phyloP scores from a whole-genome alignment of 2,329 filamentous ascomycete genomes.

The Geosmithia putterillii region DNA sequence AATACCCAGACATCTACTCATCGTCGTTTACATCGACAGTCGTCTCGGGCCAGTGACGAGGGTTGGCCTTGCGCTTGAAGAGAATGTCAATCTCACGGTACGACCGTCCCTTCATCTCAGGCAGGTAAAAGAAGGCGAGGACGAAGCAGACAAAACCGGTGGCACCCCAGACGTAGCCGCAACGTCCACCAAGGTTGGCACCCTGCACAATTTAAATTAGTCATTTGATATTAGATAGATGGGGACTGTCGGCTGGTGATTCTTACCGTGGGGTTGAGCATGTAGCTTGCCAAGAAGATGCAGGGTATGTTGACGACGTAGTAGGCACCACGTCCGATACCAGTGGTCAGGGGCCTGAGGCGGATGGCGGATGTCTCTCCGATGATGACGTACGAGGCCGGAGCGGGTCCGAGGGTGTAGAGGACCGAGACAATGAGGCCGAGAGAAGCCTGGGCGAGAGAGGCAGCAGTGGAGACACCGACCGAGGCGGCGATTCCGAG shows the following conservation, averaged over 20 bases:
- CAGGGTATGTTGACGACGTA: constrained; percentile 54
- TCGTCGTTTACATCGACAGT: constrained; percentile 46
- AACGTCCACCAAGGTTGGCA: constrained; percentile 36
- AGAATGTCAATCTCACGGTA: constrained; percentile 52
- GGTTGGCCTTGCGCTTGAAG: constrained; percentile 39
- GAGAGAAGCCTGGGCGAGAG: constrained; percentile 45
- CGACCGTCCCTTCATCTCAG: constrained; percentile 44
- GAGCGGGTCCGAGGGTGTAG: constrained; percentile 49
- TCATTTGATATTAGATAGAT: constrained; percentile 1
- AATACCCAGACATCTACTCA: too few relatives aligned
- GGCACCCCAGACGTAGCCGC: constrained; percentile 47
- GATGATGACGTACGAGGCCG: constrained; percentile 55
- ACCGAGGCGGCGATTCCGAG: constrained; percentile 49
- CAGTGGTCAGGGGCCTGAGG: constrained; percentile 52
- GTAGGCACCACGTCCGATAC: constrained; percentile 50
- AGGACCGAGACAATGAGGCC: constrained; percentile 54
- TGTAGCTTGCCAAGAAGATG: constrained; percentile 48
- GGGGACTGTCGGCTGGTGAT: background rate
- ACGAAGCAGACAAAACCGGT: constrained; percentile 43
- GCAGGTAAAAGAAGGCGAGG: constrained; percentile 33
- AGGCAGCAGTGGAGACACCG: constrained; percentile 22
- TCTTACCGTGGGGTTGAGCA: constrained; percentile 42
- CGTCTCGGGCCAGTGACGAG: constrained; percentile 43
- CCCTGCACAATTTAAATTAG: constrained; percentile 11
- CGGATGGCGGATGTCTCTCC: constrained; percentile 54